Base-by-base conservation (phyloP, 1,284 basidiomycete genomes). In the Jaminaea rosea region DNA sequence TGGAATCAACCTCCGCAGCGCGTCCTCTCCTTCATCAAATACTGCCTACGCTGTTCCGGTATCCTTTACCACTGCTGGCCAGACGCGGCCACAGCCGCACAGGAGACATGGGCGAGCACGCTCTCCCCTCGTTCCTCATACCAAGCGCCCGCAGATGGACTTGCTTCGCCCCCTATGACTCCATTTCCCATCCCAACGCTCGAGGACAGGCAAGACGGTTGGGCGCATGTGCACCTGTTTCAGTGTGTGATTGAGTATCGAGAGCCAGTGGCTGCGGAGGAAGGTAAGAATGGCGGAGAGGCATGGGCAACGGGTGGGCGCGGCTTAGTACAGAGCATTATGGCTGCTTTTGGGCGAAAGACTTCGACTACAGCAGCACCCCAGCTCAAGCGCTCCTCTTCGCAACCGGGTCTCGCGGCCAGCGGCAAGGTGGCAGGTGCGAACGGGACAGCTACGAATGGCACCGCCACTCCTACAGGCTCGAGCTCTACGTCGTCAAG, bases 11-110 rank as follows among this genome's bases (percentile, higher is more conserved):
- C 58, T 23, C 62, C 52, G 13, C 52, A 56, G 52, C 55, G 56
- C 23, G 55, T 62, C 15, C 55, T 67, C n/a, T 72, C 56, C 17
- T 72, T 60, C 50, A 53, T 72, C 63, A 66, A 73, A 55, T 74
- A 81, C 55, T 77, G 79, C 26, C 63, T 81, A 7, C 77, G 80
- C 11, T 79, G 76, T 19, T 72, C 76, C 0, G 79, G 79, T 1
- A 78, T 80, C 49, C 63, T 80, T 24, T 80, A 80, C 60, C 79
- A 81, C 61, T 73, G 57, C 36, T 69, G 65, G 67, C 65, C 65
- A 19, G 67, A 69, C 45, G 53, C 39, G 44, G 11, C 44, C 46
- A 53, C 39, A 3, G 23, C 39, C 19, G 39, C 39, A 5, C 13
- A 21, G 6, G 39, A 42, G 19, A 23, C 17, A 13, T 42, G 39